These are phyloP conservation scores for Ophiostoma novo-ulmi DNA, from an alignment of 2,329 filamentous ascomycete genomes.

Conservation along the genomic window DNA sequence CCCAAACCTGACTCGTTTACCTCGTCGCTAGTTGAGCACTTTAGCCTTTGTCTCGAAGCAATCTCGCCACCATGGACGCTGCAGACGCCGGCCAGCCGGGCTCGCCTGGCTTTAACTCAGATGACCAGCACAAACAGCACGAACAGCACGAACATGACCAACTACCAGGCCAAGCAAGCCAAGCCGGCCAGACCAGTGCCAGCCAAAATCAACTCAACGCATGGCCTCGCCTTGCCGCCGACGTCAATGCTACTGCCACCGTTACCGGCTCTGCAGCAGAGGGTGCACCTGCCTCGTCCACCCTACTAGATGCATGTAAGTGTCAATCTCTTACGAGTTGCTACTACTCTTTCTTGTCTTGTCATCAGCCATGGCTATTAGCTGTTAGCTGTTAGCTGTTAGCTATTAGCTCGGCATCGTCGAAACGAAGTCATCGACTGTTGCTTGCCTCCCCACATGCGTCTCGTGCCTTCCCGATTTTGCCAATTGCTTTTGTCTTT, in stretches of 20 bases:
- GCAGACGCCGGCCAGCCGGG: not conserved
- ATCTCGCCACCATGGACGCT: not conserved
- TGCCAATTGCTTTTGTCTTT: not conserved
- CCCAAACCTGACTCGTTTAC: no score
- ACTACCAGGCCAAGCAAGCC: not conserved
- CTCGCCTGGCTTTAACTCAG: not conserved
- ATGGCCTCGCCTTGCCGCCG: not conserved
- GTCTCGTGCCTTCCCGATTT: conserved; percentile 13
- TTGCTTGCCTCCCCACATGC: not conserved
- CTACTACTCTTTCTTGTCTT: not conserved
- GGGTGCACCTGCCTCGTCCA: not conserved
- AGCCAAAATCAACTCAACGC: not conserved
- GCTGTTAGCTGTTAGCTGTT: no score
- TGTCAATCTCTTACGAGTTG: not conserved
- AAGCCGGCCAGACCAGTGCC: not conserved
- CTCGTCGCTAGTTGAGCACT: not conserved
- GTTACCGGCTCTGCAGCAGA: not conserved
- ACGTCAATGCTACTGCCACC: not conserved
- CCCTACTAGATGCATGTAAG: not conserved
- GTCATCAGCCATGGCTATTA: no score
- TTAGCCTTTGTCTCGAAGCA: not conserved
- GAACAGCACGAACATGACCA: not conserved
- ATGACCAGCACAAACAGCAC: not conserved
- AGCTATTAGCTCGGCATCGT: not conserved
- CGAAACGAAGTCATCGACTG: not conserved